A percentile compares a stretch with the other conserved stretches of the same genome.
Conservation (phyloP, 164 flowering plant genomes). For the Chloranthus sessilifolius region DNA sequence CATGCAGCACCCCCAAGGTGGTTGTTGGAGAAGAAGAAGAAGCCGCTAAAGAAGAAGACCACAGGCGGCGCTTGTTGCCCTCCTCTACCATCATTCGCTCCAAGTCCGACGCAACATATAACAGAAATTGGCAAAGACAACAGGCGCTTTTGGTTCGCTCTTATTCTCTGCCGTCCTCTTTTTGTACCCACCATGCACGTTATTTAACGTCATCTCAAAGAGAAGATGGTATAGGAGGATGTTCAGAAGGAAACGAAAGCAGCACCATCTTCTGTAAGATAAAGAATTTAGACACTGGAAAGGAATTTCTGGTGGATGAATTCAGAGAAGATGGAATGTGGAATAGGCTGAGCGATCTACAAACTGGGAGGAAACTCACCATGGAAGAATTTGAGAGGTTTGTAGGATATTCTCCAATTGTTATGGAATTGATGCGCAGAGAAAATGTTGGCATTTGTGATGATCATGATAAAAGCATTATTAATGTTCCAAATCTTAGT, state of each 20-base stretch:
- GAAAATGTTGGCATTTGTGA: conserved; percentile 22
- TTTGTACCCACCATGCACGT: conserved; percentile 16
- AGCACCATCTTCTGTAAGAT: conserved; percentile 50
- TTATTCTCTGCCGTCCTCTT: conserved; percentile 28
- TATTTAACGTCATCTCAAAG: conserved; percentile 15
- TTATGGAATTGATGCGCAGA: conserved; percentile 81
- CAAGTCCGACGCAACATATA: neutral
- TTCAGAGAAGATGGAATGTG: conserved; percentile 61
- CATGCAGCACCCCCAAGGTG: neutral
- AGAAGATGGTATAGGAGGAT: neutral
- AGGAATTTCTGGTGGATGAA: conserved; percentile 77
- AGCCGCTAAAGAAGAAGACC: conserved; percentile 1
- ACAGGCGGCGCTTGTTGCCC: neutral
- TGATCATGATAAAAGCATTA: conserved; percentile 18
- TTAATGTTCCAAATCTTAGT: too few species aligned
- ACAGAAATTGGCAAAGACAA: neutral
- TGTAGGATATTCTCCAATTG: conserved; percentile 80
- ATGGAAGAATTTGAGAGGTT: conserved; percentile 85
- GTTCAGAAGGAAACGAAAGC: neutral
- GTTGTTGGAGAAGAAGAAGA: too few species aligned
- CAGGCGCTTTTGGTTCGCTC: conserved; percentile 43
- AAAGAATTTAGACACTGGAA: conserved; percentile 85
- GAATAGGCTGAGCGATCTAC: conserved; percentile 67
- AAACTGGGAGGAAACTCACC: conserved; percentile 75
- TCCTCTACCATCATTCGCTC: neutral